Evolutionary conservation across 768 basidiomycete genomes (phyloP).

Genomic region (Lactarius evosmus): DNA sequence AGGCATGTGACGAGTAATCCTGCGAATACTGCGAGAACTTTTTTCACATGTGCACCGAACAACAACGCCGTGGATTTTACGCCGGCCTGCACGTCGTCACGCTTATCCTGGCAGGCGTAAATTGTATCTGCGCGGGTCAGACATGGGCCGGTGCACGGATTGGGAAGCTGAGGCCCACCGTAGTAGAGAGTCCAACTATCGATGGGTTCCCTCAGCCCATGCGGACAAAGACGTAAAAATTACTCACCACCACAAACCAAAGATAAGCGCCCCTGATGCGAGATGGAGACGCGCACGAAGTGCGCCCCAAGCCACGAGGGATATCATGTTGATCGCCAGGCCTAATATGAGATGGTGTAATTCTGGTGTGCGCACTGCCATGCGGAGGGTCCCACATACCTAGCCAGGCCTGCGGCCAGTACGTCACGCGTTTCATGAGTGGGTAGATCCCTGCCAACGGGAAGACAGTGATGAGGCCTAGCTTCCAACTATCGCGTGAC

Average conservation of each 20-base stretch:
- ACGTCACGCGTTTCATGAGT: conserved; percentile 33
- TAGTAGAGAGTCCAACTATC: conserved; percentile 27
- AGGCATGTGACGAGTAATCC: conserved; percentile 31
- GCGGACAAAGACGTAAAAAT: neutral
- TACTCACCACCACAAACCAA: conserved; percentile 14
- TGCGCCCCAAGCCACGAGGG: conserved; percentile 25
- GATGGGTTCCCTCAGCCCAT: neutral
- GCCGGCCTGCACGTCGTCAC: conserved; percentile 54
- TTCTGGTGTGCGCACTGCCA: neutral
- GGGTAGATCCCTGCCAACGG: conserved; percentile 32
- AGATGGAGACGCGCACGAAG: neutral
- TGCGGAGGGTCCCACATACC: conserved; percentile 21
- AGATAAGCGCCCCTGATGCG: neutral
- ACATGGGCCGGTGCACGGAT: conserved; percentile 7
- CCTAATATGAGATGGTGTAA: conserved; percentile 20
- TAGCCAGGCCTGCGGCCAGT: conserved; percentile 35
- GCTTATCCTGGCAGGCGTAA: conserved; percentile 60
- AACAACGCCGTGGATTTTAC: conserved; percentile 62
- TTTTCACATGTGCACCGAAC: conserved; percentile 46
- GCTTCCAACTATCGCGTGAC: conserved; percentile 22
- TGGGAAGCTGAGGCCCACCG: neutral
- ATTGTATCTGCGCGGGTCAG: conserved; percentile 53
- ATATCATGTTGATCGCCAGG: conserved; percentile 27
- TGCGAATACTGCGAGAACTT: conserved; percentile 44
- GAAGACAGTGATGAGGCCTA: conserved; percentile 29